phyloP scores from a whole-genome alignment of 768 basidiomycete genomes.

The Leccinum subtestaceum region DNA sequence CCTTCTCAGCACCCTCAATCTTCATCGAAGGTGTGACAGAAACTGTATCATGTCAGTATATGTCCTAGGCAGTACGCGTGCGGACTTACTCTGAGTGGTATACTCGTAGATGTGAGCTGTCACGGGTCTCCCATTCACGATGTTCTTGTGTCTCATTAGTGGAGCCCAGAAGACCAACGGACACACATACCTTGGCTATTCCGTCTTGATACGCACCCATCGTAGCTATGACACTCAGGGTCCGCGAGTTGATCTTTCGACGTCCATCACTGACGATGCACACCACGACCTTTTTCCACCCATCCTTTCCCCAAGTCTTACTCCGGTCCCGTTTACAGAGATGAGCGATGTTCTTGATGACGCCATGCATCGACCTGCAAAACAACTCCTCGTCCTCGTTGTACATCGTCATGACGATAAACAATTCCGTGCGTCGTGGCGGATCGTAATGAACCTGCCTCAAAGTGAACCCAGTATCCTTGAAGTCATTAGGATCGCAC shows the following conservation, averaged over 20 bases:
- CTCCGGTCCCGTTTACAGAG: slow-evolving; percentile 81
- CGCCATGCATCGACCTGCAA: slow-evolving; percentile 91
- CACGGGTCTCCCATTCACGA: slow-evolving; percentile 80
- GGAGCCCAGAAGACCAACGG: background rate
- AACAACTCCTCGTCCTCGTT: slow-evolving; percentile 92
- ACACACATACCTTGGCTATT: slow-evolving; percentile 66
- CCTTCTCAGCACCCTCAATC: slow-evolving; percentile 75
- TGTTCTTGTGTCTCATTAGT: slow-evolving; percentile 41
- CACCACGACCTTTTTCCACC: slow-evolving; percentile 98
- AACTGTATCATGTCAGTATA: slow-evolving; percentile 43
- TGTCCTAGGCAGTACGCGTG: background rate
- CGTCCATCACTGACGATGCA: slow-evolving; percentile 90
- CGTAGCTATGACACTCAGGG: slow-evolving; percentile 82
- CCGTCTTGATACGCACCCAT: slow-evolving; percentile 97
- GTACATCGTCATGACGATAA: slow-evolving; percentile 99
- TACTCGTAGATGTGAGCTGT: slow-evolving; percentile 91
- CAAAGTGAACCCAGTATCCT: slow-evolving; percentile 76
- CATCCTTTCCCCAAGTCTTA: slow-evolving; percentile 96
- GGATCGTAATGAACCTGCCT: slow-evolving; percentile 92
- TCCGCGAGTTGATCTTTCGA: slow-evolving; percentile 78
- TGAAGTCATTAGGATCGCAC: slow-evolving; percentile 93
- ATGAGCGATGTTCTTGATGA: slow-evolving; percentile 91
- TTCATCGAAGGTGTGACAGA: slow-evolving; percentile 80
- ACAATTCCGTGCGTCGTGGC: slow-evolving; percentile 85
- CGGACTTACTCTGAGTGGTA: slow-evolving; percentile 74